Percentiles rank a stretch among this genome's conserved stretches.
Conservation (phyloP, 2,329 filamentous ascomycete species). For the Neoarthrinium moseri region DNA sequence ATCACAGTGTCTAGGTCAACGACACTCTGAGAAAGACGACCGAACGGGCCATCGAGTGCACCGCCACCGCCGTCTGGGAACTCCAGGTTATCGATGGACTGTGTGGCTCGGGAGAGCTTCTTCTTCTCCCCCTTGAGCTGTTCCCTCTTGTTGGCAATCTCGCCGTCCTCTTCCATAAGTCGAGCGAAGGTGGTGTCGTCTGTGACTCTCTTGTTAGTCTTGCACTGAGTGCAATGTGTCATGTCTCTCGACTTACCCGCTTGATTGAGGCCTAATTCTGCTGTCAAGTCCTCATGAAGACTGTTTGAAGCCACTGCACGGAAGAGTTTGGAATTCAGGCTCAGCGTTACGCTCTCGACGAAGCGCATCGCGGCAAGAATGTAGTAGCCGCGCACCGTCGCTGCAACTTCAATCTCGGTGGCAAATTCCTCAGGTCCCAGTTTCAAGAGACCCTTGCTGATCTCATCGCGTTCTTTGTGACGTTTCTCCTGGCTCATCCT, state of each 20-base stretch:
- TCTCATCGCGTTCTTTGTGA: slow-evolving; percentile 38
- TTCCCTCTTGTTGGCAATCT: slow-evolving; percentile 38
- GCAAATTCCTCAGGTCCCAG: slow-evolving; percentile 58
- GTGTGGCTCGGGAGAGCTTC: slow-evolving; percentile 46
- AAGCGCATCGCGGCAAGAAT: slow-evolving; percentile 64
- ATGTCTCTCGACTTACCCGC: slow-evolving; percentile 22
- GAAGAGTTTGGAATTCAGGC: slow-evolving; percentile 27
- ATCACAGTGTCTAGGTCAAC: neutral
- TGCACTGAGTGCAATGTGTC: neutral
- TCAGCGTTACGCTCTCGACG: slow-evolving; percentile 47
- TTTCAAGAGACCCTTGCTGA: slow-evolving; percentile 40
- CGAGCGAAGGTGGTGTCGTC: slow-evolving; percentile 31
- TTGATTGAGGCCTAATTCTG: slow-evolving; percentile 20
- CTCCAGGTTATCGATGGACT: slow-evolving; percentile 44
- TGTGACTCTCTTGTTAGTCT: slow-evolving; percentile 11
- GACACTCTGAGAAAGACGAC: neutral
- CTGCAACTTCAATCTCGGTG: slow-evolving; percentile 60
- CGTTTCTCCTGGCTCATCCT: slow-evolving; percentile 49
- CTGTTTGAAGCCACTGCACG: slow-evolving; percentile 20
- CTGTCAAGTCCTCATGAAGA: slow-evolving; percentile 24
- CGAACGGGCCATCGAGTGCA: neutral
- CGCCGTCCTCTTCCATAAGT: slow-evolving; percentile 49
- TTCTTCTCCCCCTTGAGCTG: slow-evolving; percentile 40
- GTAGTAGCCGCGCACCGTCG: slow-evolving; percentile 68
- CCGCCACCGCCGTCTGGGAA: slow-evolving; percentile 11